Conservation (phyloP, 1,284 basidiomycete species). For the Heterobasidion parviporum region DNA sequence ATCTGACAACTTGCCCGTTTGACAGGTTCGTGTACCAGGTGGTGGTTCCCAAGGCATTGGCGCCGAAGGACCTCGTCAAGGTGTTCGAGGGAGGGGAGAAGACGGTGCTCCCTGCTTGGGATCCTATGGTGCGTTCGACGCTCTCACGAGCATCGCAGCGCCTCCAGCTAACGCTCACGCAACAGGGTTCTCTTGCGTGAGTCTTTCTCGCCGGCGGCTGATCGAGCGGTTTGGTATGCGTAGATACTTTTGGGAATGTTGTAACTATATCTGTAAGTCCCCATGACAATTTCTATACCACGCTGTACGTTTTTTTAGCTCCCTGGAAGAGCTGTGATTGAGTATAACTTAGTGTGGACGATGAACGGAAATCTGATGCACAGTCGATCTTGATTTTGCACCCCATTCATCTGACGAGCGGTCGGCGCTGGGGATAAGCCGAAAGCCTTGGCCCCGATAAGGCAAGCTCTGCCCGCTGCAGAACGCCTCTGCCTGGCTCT, state of each 20-base stretch:
- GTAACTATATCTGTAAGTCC: too few relatives aligned
- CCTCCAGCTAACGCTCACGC: not conserved
- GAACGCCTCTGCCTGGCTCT: too few relatives aligned
- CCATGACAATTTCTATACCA: too few relatives aligned
- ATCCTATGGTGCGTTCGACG: conserved; percentile 59
- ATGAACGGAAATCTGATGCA: not conserved
- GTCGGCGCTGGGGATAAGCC: not conserved
- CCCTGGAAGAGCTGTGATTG: too few relatives aligned
- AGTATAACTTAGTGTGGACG: too few relatives aligned
- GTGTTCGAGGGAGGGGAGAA: conserved; percentile 66
- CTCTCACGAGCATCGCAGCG: not conserved
- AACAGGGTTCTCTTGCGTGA: conserved; percentile 11
- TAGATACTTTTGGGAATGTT: too few relatives aligned
- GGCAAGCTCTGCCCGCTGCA: not conserved
- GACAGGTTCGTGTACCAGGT: conserved; percentile 79
- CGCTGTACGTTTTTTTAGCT: too few relatives aligned
- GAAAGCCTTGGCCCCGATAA: not conserved
- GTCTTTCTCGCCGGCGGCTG: too few relatives aligned
- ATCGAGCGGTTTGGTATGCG: too few relatives aligned
- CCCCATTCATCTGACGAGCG: not conserved
- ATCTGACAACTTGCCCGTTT: conserved; percentile 1
- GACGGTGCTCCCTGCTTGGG: conserved; percentile 76
- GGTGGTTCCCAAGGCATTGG: conserved; percentile 75
- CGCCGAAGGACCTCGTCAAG: conserved; percentile 72
- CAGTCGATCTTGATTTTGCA: too few relatives aligned